Evolutionary conservation across 2,329 filamentous ascomycete genomes (phyloP).

Genomic region (Penicillium fuscoglaucum): DNA sequence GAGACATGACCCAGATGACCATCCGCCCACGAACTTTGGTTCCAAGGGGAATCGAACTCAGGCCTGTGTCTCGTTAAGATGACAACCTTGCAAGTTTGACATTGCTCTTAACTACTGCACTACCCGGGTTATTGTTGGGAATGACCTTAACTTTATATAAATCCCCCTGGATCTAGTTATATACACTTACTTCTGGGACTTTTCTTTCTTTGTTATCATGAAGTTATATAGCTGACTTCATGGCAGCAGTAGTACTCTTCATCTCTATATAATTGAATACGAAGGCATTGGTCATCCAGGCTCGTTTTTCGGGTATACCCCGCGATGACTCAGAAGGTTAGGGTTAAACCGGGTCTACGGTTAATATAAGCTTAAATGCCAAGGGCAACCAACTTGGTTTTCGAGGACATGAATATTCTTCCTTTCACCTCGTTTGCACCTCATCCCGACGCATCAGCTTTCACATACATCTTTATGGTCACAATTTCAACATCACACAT

Average conservation of each 20-base stretch:
- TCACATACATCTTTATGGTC: neutral
- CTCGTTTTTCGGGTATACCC: neutral
- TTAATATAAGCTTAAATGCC: neutral
- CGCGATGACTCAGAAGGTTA: constrained; percentile 1
- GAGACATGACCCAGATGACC: too few species aligned
- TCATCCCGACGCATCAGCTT: neutral
- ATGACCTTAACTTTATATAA: too few species aligned
- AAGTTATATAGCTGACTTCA: neutral
- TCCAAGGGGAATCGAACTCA: too few species aligned
- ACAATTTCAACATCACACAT: neutral
- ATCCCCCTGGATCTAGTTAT: neutral
- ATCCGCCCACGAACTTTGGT: too few species aligned
- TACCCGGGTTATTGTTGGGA: too few species aligned
- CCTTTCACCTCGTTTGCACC: neutral
- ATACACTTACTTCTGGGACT: neutral
- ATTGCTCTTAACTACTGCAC: too few species aligned
- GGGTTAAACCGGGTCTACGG: neutral
- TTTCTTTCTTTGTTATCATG: neutral
- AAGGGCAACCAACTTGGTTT: neutral
- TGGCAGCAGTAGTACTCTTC: neutral
- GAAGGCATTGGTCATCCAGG: neutral
- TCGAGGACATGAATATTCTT: neutral
- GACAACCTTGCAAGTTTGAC: too few species aligned
- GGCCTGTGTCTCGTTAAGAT: too few species aligned
- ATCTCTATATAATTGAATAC: neutral